Conservation (phyloP, 2,329 filamentous ascomycete species). For the Monilinia fructicola region DNA sequence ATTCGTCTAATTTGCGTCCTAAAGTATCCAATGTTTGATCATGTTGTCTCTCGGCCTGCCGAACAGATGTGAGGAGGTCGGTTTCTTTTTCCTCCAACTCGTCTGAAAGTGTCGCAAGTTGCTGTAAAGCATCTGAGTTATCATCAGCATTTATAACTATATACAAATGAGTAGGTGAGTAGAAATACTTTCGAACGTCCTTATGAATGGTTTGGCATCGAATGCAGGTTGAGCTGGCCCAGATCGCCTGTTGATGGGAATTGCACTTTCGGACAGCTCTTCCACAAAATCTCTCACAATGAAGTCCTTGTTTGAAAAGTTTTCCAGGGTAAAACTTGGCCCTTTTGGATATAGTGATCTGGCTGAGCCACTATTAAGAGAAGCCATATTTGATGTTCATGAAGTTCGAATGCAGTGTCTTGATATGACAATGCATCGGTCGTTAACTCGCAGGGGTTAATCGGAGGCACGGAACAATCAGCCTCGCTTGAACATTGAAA, state of each 20-base stretch:
- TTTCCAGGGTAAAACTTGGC: slow-evolving; percentile 82
- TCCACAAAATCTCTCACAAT: slow-evolving; percentile 99
- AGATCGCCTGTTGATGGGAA: slow-evolving; percentile 78
- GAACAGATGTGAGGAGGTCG: slow-evolving; percentile 83
- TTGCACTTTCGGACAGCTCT: slow-evolving; percentile 79
- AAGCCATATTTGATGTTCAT: slow-evolving; percentile 32
- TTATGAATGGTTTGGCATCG: slow-evolving; percentile 94
- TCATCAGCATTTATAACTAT: slow-evolving; percentile 34
- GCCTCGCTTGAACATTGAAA: slow-evolving; percentile 22
- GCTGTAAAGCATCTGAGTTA: slow-evolving; percentile 58
- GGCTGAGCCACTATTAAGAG: slow-evolving; percentile 30
- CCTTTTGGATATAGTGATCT: slow-evolving; percentile 69
- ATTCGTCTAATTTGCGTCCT: slow-evolving; percentile 85
- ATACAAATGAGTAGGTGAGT: not conserved
- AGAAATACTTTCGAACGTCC: slow-evolving; percentile 77
- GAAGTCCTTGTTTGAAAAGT: slow-evolving; percentile 87
- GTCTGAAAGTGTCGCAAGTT: slow-evolving; percentile 69
- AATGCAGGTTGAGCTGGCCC: slow-evolving; percentile 65
- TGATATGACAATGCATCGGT: slow-evolving; percentile 16
- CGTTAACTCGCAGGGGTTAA: slow-evolving; percentile 1
- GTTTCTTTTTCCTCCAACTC: slow-evolving; percentile 89
- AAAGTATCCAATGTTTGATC: slow-evolving; percentile 86
- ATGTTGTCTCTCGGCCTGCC: slow-evolving; percentile 88
- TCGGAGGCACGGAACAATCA: slow-evolving; percentile 10
- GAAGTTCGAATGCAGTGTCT: slow-evolving; percentile 17